Conservation (phyloP, 306 rosid genomes). For the Cucumis hystrix region DNA sequence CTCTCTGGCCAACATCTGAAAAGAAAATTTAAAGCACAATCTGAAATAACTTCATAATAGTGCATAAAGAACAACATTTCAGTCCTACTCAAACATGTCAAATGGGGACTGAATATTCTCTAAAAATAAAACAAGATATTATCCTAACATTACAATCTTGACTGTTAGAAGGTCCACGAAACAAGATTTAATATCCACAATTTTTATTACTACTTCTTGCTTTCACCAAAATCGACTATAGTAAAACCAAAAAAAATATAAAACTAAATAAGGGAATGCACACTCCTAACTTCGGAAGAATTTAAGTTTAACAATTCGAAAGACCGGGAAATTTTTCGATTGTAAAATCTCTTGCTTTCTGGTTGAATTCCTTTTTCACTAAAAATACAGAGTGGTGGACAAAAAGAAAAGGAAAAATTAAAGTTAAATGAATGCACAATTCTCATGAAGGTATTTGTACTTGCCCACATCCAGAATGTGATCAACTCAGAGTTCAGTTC, state of each 20-base stretch:
- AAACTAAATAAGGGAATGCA: neutral
- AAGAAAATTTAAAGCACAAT: neutral
- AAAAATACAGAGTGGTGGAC: neutral
- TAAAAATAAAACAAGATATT: neutral
- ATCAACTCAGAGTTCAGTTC: neutral
- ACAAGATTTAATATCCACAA: constrained; percentile 2
- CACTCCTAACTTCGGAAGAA: constrained; percentile 1
- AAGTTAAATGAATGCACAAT: neutral
- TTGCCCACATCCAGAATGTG: neutral
- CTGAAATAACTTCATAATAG: neutral
- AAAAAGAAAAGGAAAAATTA: neutral
- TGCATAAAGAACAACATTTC: neutral
- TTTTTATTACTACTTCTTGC: constrained; percentile 1
- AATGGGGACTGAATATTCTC: neutral
- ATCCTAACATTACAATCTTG: constrained; percentile 2
- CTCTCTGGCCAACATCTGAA: neutral
- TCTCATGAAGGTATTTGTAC: neutral
- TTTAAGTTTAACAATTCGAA: neutral
- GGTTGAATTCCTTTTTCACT: neutral
- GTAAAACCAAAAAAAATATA: neutral
- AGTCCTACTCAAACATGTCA: neutral
- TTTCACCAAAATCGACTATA: neutral
- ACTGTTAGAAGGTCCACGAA: neutral
- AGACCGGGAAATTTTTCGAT: neutral
- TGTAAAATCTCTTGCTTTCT: neutral